Conservation (phyloP, 2,329 filamentous ascomycete species). For the Stagonosporopsis cucurbitacearum region DNA sequence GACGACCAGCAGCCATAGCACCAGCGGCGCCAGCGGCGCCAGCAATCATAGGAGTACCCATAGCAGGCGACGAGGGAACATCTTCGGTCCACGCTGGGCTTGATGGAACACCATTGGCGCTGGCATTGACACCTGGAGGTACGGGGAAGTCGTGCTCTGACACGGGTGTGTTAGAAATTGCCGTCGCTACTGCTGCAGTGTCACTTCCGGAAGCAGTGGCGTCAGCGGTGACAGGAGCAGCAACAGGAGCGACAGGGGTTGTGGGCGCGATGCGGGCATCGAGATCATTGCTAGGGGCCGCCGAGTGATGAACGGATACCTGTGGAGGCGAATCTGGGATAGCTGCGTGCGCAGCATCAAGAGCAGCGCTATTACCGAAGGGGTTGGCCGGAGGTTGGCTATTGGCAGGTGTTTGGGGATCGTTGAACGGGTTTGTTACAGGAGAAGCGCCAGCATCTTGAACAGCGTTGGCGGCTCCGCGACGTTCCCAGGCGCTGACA, state of each 20-base stretch:
- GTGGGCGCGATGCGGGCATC: slow-evolving; percentile 23
- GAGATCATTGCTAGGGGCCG: slow-evolving; percentile 35
- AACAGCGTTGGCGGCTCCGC: slow-evolving; percentile 52
- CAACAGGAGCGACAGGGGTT: not conserved
- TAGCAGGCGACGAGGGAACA: slow-evolving; percentile 58
- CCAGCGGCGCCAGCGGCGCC: slow-evolving; percentile 47
- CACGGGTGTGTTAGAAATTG: slow-evolving; percentile 39
- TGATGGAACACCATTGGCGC: slow-evolving; percentile 47
- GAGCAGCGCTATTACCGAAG: slow-evolving; percentile 47
- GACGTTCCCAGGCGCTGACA: slow-evolving; percentile 50
- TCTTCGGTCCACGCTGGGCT: slow-evolving; percentile 70
- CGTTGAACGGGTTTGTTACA: slow-evolving; percentile 72
- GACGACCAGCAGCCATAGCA: slow-evolving; percentile 65
- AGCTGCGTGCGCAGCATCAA: slow-evolving; percentile 42
- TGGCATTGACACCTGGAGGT: slow-evolving; percentile 60
- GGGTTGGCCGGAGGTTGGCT: slow-evolving; percentile 65
- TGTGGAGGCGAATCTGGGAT: slow-evolving; percentile 37
- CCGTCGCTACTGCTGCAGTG: slow-evolving; percentile 46
- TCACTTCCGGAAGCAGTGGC: slow-evolving; percentile 45
- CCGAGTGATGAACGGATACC: slow-evolving; percentile 31
- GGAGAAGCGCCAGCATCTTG: slow-evolving; percentile 45
- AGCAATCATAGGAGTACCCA: slow-evolving; percentile 14
- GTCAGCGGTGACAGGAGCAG: not conserved
- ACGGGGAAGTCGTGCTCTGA: slow-evolving; percentile 23
- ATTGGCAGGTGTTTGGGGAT: slow-evolving; percentile 25